Conservation (phyloP, 148 eudicot species). For the Suaeda aralocaspica region DNA sequence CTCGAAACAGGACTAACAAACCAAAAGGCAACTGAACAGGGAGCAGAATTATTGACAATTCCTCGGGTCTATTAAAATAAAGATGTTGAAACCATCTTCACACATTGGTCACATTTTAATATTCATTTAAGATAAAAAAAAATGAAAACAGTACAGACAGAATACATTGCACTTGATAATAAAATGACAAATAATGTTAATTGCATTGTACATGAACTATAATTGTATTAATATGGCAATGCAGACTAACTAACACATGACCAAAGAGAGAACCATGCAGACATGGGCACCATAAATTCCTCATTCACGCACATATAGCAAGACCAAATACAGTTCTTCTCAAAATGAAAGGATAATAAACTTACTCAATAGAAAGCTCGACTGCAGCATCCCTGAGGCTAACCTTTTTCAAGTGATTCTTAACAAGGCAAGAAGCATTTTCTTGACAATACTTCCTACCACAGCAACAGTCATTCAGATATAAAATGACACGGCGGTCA, state of each 20-base stretch:
- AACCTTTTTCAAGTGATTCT: conserved; percentile 65
- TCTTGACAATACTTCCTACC: conserved; percentile 76
- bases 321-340: neutral
- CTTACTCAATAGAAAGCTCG: conserved; percentile 83
- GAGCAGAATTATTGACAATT: neutral
- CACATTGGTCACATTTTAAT: too few species aligned
- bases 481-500: conserved; percentile 73
- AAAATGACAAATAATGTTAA: too few species aligned
- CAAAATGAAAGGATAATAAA: conserved; percentile 3
- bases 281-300: neutral
- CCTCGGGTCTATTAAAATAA: neutral
- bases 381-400: conserved; percentile 81
- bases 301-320: neutral
- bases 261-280: neutral
- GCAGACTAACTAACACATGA: too few species aligned
- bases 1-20: neutral
- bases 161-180: too few species aligned
- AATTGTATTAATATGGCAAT: too few species aligned
- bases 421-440: conserved; percentile 66
- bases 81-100: too few species aligned
- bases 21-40: neutral
- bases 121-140: too few species aligned
- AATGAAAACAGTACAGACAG: too few species aligned
- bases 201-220: neutral
- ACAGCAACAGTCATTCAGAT: conserved; percentile 75